A percentile compares a stretch with the other conserved stretches of the same genome.
Evolutionary conservation across 1,284 basidiomycete genomes (phyloP).

Genomic region (Apiotrichum brassicae): DNA sequence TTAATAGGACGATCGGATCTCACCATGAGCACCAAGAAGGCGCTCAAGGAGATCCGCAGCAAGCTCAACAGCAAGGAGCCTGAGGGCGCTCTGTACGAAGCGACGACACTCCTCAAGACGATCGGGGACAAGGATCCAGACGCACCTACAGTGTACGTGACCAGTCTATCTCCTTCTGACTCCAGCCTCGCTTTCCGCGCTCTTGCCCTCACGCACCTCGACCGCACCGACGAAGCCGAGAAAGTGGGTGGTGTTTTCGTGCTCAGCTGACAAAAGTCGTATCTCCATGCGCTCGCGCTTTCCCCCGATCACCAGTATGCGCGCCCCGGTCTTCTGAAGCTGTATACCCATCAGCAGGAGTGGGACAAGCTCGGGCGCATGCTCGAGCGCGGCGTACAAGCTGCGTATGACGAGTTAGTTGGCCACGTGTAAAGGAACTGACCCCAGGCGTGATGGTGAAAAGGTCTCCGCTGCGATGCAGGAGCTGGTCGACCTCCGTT

Average conservation of each 20-base stretch:
- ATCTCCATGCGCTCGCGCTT: conserved; percentile 62
- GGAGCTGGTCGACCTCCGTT: conserved; percentile 62
- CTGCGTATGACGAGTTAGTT: conserved; percentile 57
- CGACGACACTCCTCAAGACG: conserved; percentile 51
- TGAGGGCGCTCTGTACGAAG: conserved; percentile 49
- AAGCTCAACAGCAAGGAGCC: conserved; percentile 70
- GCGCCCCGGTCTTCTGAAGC: conserved; percentile 63
- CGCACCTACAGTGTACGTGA: conserved; percentile 61
- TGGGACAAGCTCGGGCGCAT: conserved; percentile 59
- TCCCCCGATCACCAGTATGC: conserved; percentile 63
- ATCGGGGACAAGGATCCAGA: conserved; percentile 54
- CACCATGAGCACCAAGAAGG: conserved; percentile 29
- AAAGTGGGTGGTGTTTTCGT: conserved; percentile 56
- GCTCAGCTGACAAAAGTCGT: conserved; percentile 53
- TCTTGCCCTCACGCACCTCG: conserved; percentile 65
- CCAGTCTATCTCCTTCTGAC: background rate
- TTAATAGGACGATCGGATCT: no score
- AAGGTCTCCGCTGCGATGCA: conserved; percentile 76
- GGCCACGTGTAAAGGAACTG: background rate
- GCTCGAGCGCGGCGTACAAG: conserved; percentile 53
- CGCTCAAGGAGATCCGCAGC: conserved; percentile 71
- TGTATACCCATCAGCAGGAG: conserved; percentile 59
- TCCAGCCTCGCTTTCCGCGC: conserved; percentile 74
- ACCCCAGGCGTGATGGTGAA: conserved; percentile 60
- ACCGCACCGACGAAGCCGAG: conserved; percentile 66